phyloP scores from a whole-genome alignment of 768 basidiomycete species.

The Tremella mesenterica region DNA sequence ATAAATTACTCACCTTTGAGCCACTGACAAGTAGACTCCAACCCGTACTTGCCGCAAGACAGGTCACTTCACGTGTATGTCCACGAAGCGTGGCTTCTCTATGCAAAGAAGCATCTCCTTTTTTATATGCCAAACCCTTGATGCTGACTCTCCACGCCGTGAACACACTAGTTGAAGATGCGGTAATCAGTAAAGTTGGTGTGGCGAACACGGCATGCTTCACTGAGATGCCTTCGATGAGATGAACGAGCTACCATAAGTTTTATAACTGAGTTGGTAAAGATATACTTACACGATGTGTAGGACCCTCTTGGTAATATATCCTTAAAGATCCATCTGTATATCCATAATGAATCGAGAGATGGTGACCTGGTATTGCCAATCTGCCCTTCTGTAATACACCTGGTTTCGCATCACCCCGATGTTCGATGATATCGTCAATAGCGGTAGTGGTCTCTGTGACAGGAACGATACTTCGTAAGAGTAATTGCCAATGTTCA shows the following conservation, averaged over 20 bases:
- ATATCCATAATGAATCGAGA: conserved; percentile 38
- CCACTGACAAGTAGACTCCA: conserved; percentile 82
- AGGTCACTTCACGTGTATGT: conserved; percentile 61
- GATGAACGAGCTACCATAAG: conserved; percentile 56
- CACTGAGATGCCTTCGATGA: conserved; percentile 64
- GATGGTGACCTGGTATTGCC: conserved; percentile 17
- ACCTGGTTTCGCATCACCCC: conserved; percentile 18
- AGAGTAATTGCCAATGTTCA: conserved; percentile 61
- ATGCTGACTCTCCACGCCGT: conserved; percentile 66
- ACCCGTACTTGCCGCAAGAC: conserved; percentile 62
- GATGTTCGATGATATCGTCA: conserved; percentile 9
- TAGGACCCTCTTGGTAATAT: conserved; percentile 23
- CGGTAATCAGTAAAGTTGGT: conserved; percentile 63
- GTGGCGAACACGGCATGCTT: conserved; percentile 74
- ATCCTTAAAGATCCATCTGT: conserved; percentile 32
- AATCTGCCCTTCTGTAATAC: conserved; percentile 16
- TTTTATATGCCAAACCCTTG: conserved; percentile 28
- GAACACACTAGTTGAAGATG: conserved; percentile 70
- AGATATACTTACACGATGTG: conserved; percentile 1
- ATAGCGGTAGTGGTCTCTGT: conserved; percentile 28
- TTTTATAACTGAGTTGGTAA: not conserved
- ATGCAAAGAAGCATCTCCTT: conserved; percentile 34
- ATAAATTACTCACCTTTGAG: conserved; percentile 48
- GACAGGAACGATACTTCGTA: conserved; percentile 36
- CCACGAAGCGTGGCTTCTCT: conserved; percentile 71